Base-by-base conservation (phyloP, 148 eudicot genomes). In the Amaranthus cruentus region DNA sequence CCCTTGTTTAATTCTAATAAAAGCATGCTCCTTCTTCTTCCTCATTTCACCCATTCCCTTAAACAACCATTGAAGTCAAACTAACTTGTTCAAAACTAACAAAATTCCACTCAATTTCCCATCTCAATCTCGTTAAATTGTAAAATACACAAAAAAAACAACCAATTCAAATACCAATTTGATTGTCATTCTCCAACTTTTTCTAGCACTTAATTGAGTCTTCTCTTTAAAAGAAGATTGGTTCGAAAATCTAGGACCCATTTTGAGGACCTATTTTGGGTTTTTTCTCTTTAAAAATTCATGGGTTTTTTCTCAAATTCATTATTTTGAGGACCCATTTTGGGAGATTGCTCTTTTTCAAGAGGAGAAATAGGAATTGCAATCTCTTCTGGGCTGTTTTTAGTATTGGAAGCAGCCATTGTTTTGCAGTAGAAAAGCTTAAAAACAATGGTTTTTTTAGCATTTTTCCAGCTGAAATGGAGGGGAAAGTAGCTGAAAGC, bases 111-210 rank as follows among this genome's bases (percentile, higher is more conserved):
- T 18, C 18, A 18, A 18, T 18, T 18, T 18, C 18, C 18, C 18
- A 18, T 18, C 18, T 18, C 18, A 18, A 18, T 18, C 18, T 18
- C 18, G 18, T 18, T 18, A 18, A 18, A 18, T 18, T 18, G 18
- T 49, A 89, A 70, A 42, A 93, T 77, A 74, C 66, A 14, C 18
- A 80, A 65, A 70, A 90, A 90, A 88, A 7, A 85, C 74, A 59
- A 77, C 0, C 81, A 88, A 86, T 11, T 93, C 83, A 56, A 85
- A 38, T 54, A 86, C 47, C 43, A 84, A 89, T 75, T 86, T 88
- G 9, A 81, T 60, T 50, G 87, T 90, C 73, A 86, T 84, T 55
- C 67, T 82, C 72, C 56, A 82, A 18, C 82, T 70, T 71, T 80
- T 90, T 65, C 84, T 76, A 43, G 80, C 84, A 53, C 76, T 76